These are phyloP conservation scores for Rhizopogon vesiculosus DNA, from an alignment of 768 basidiomycete genomes.

Conservation along the genomic window DNA sequence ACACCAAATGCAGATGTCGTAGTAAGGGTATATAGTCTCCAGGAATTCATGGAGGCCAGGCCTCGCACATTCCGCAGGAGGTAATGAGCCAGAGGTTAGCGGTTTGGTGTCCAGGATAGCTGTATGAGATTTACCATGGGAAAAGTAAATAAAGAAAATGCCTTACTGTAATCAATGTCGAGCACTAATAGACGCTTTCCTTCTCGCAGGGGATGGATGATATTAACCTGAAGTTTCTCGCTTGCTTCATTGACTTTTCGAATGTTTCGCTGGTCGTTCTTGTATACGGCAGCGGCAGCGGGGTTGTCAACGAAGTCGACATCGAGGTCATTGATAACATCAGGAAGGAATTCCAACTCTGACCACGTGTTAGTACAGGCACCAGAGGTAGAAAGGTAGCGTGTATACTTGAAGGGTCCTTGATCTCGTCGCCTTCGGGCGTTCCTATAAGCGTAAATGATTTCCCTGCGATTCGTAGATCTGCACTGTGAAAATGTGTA, in stretches of 20 bases:
- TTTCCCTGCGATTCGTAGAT: conserved; percentile 58
- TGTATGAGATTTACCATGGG: conserved; percentile 22
- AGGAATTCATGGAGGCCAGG: conserved; percentile 84
- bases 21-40: conserved; percentile 72
- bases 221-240: conserved; percentile 54
- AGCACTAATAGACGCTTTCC: conserved; percentile 82
- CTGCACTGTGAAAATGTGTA: conserved; percentile 35
- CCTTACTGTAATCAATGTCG: conserved; percentile 83
- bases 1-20: conserved; percentile 89
- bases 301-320: conserved; percentile 68
- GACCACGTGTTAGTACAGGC: neutral
- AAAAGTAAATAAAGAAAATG: neutral
- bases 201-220: conserved; percentile 71
- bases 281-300: conserved; percentile 51
- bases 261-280: conserved; percentile 75
- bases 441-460: conserved; percentile 87
- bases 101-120: conserved; percentile 86
- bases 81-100: conserved; percentile 74
- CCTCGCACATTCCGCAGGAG: conserved; percentile 76
- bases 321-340: conserved; percentile 78
- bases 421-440: conserved; percentile 80
- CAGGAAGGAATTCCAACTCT: conserved; percentile 65
- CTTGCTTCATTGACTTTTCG: conserved; percentile 76
- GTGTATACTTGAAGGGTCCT: conserved; percentile 61
- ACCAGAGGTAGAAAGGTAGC: neutral